These are phyloP conservation scores for Fusarium pseudonygamai DNA, from an alignment of 2,329 filamentous ascomycete species.

Conservation along the genomic window DNA sequence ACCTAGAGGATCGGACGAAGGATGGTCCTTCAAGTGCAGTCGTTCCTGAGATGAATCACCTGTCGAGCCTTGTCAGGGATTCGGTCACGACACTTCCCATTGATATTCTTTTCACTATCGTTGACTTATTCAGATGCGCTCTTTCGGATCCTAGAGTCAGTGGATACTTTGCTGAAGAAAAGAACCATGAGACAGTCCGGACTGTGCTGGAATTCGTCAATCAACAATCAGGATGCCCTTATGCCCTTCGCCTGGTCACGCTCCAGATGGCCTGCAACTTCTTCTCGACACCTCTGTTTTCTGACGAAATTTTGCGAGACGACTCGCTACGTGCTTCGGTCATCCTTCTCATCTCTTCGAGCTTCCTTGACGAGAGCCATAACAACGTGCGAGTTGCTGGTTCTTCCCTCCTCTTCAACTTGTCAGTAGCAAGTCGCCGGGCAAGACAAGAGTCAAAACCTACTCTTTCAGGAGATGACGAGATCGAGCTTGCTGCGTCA, in stretches of 20 bases:
- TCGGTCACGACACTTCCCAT: constrained; percentile 65
- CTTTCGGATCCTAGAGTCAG: constrained; percentile 82
- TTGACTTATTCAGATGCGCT: constrained; percentile 85
- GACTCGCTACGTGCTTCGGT: constrained; percentile 64
- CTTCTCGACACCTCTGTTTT: constrained; percentile 79
- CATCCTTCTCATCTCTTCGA: constrained; percentile 76
- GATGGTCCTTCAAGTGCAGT: constrained; percentile 71
- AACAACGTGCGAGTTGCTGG: constrained; percentile 82
- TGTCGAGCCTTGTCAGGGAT: constrained; percentile 69
- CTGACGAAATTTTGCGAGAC: constrained; percentile 67
- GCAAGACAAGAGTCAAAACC: constrained; percentile 67
- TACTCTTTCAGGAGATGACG: constrained; percentile 71
- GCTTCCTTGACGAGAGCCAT: constrained; percentile 80
- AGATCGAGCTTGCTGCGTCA: constrained; percentile 84
- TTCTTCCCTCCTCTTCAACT: constrained; percentile 84
- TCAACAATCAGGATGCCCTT: constrained; percentile 69
- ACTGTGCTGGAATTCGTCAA: constrained; percentile 70
- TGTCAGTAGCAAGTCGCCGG: constrained; percentile 76
- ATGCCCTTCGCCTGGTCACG: constrained; percentile 83
- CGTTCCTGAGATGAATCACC: constrained; percentile 74
- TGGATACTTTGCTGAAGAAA: constrained; percentile 84
- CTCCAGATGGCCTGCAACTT: constrained; percentile 87
- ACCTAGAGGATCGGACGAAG: constrained; percentile 71
- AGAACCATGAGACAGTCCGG: constrained; percentile 68
- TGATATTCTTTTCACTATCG: constrained; percentile 78